Conservation (phyloP, 345 rosid genomes). For the Adansonia digitata region DNA sequence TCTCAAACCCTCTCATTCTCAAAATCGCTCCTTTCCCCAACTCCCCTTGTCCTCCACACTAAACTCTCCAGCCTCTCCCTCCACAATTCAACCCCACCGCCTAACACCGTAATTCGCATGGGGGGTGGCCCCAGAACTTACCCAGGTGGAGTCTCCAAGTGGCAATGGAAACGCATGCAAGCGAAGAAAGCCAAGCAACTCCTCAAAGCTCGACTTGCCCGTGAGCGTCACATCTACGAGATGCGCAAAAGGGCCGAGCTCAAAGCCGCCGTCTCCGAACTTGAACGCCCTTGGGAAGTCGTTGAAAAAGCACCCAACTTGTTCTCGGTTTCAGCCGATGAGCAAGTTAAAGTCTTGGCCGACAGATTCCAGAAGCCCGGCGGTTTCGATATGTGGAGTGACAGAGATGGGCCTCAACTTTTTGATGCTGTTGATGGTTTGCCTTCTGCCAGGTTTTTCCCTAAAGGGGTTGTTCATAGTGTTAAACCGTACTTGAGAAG, state of each 20-base stretch:
- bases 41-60: conserved; percentile 26
- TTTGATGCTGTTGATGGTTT: conserved; percentile 48
- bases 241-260: conserved; percentile 93
- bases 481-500: conserved; percentile 45
- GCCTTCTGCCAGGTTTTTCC: conserved; percentile 83
- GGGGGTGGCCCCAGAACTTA: conserved; percentile 86
- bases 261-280: conserved; percentile 77
- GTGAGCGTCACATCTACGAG: conserved; percentile 86
- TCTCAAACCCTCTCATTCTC: conserved; percentile 37
- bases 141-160: conserved; percentile 83
- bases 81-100: conserved; percentile 12
- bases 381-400: conserved; percentile 80
- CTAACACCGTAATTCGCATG: conserved; percentile 55
- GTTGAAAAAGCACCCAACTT: conserved; percentile 60
- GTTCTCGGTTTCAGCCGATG: conserved; percentile 74
- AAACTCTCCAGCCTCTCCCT: conserved; percentile 31
- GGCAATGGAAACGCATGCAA: conserved; percentile 97
- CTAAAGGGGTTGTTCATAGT: conserved; percentile 81
- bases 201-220: conserved; percentile 63
- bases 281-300: conserved; percentile 86
- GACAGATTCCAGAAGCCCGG: conserved; percentile 90
- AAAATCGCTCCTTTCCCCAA: conserved; percentile 25
- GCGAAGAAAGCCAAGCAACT: conserved; percentile 84
- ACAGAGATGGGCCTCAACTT: conserved; percentile 66
- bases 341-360: conserved; percentile 78